These are phyloP conservation scores for Umbilicus rupestris DNA, from an alignment of 164 flowering plant genomes.

Conservation along the genomic window DNA sequence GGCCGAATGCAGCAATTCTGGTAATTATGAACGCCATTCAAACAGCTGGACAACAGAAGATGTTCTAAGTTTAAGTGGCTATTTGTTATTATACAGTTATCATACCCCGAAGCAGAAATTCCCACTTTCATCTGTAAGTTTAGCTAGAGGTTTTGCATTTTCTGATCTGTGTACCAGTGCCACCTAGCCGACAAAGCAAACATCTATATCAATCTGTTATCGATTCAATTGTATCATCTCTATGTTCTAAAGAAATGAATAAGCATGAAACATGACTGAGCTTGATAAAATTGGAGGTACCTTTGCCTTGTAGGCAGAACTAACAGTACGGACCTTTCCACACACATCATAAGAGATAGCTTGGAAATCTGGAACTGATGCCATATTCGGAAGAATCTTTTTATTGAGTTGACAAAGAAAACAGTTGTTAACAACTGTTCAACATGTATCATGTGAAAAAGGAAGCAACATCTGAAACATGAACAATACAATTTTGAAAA, in stretches of 20 bases:
- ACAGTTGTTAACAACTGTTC: background rate
- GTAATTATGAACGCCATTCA: background rate
- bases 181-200: slow-evolving; percentile 37
- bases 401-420: slow-evolving; percentile 5
- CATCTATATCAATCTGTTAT: background rate
- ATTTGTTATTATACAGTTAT: background rate
- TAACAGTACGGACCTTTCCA: slow-evolving; percentile 56
- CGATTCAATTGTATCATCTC: background rate
- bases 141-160: slow-evolving; percentile 75
- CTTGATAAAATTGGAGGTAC: slow-evolving; percentile 23
- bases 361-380: slow-evolving; percentile 67
- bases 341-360: slow-evolving; percentile 79
- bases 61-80: background rate
- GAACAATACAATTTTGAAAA: background rate
- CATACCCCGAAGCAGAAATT: slow-evolving; percentile 92
- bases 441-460: background rate
- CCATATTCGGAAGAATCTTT: slow-evolving; percentile 96
- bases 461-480: background rate
- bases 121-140: slow-evolving; percentile 61
- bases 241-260: background rate
- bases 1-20: background rate
- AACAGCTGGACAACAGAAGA: background rate
- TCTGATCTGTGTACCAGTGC: slow-evolving; percentile 92
- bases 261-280: background rate
- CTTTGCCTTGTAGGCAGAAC: slow-evolving; percentile 60